Conservation (phyloP, 148 eudicot species). For the Nyssa sinensis region DNA sequence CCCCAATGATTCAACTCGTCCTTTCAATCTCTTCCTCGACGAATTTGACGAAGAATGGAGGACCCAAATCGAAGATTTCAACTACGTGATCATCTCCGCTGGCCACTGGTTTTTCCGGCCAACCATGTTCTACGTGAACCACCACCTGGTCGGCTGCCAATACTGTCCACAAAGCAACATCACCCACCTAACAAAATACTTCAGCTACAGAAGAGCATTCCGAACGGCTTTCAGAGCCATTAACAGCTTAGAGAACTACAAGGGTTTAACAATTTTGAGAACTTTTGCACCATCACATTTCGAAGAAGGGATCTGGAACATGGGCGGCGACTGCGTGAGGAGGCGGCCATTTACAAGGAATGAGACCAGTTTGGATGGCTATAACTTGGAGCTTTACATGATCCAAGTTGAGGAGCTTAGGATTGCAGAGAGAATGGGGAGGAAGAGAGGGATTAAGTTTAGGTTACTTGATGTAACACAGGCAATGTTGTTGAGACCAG, state of each 20-base stretch:
- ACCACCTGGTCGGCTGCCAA: conserved; percentile 43
- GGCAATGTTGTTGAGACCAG: conserved; percentile 45
- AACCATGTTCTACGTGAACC: conserved; percentile 31
- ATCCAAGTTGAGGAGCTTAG: conserved; percentile 43
- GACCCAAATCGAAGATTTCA: conserved; percentile 36
- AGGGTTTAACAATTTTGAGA: conserved; percentile 38
- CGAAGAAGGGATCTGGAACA: conserved; percentile 51
- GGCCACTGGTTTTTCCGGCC: conserved; percentile 58
- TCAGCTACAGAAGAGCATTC: conserved; percentile 37
- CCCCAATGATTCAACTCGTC: conserved; percentile 17
- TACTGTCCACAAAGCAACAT: conserved; percentile 35
- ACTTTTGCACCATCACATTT: conserved; percentile 59
- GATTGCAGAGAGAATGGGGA: conserved; percentile 37
- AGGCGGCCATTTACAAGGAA: conserved; percentile 28
- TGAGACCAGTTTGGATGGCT: conserved; percentile 37
- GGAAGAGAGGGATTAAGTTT: conserved; percentile 35
- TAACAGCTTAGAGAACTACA: conserved; percentile 28
- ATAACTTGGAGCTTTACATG: conserved; percentile 35
- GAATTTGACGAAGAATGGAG: conserved; percentile 46
- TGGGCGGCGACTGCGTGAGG: conserved; percentile 50
- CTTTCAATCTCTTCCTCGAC: conserved; percentile 49
- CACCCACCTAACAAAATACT: conserved; percentile 31
- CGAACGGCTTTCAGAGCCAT: conserved; percentile 43
- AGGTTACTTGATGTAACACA: conserved; percentile 40
- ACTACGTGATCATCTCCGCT: conserved; percentile 53